These are phyloP conservation scores for Pseudogymnoascus sp. DNA, from an alignment of 2,329 filamentous ascomycete genomes.

Conservation along the genomic window DNA sequence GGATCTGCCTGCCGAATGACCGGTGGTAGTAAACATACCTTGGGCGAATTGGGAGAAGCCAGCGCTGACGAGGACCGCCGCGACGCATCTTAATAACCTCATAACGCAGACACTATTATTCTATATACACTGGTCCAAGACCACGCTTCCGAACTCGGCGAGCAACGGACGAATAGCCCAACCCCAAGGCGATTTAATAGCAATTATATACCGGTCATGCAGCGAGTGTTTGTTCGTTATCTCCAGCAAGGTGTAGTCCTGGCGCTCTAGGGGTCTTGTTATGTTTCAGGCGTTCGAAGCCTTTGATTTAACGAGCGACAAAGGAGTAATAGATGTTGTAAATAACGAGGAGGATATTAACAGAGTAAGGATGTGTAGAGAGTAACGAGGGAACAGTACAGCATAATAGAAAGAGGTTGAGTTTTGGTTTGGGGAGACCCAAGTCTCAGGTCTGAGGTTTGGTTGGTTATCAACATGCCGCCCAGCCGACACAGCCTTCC, in stretches of 20 bases:
- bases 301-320: conserved; percentile 1
- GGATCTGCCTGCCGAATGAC: not conserved
- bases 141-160: not conserved
- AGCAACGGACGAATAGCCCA: conserved; percentile 1
- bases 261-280: conserved; percentile 3
- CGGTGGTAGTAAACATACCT: not conserved
- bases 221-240: not conserved
- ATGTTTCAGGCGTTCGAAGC: conserved; percentile 2
- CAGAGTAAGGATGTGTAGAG: conserved; percentile 1
- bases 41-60: conserved; percentile 2
- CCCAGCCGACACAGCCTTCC: conserved; percentile 2
- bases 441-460: conserved; percentile 8
- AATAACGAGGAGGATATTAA: not conserved
- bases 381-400: not conserved
- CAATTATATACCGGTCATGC: conserved; percentile 1
- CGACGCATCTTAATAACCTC: conserved; percentile 9
- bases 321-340: conserved; percentile 6
- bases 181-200: not conserved
- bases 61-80: conserved; percentile 7
- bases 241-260: not conserved
- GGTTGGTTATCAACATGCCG: not conserved
- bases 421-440: conserved; percentile 1
- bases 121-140: conserved; percentile 1
- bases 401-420: not conserved
- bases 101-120: not conserved